These are phyloP conservation scores for Entamoeba invadens DNA, from an alignment of 208 protist species.

Conservation along the genomic window DNA sequence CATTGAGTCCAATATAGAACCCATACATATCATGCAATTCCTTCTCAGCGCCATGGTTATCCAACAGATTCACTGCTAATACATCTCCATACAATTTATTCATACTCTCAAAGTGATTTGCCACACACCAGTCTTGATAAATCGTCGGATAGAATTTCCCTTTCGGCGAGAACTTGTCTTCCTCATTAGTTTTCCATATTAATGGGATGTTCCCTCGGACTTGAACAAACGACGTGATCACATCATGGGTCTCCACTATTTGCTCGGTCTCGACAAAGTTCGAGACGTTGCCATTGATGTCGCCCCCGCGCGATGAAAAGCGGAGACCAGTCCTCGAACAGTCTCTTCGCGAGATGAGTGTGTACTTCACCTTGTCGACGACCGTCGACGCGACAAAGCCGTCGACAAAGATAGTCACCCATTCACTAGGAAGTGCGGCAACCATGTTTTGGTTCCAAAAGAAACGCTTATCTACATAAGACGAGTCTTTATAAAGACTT, in stretches of 20 bases:
- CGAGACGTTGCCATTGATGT: slow-evolving; percentile 40
- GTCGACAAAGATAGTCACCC: not conserved
- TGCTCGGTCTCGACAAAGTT: slow-evolving; percentile 59
- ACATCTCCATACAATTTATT: not conserved
- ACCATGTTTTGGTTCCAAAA: not conserved
- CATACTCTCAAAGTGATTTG: not conserved
- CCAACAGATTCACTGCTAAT: not conserved
- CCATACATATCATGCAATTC: not conserved
- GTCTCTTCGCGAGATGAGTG: slow-evolving; percentile 34
- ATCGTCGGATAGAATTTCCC: not conserved
- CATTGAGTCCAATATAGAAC: not conserved
- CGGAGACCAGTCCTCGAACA: slow-evolving; percentile 36
- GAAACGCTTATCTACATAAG: not conserved
- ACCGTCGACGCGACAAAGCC: not conserved
- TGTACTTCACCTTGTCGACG: not conserved
- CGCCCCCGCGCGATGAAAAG: slow-evolving; percentile 43
- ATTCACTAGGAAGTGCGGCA: not conserved
- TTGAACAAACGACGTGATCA: slow-evolving; percentile 16
- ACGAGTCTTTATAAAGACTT: not conserved
- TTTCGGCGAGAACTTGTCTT: not conserved
- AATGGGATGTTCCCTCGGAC: slow-evolving; percentile 40
- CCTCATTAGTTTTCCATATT: slow-evolving; percentile 38
- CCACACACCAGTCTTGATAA: not conserved
- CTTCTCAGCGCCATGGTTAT: not conserved
- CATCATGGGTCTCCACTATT: slow-evolving; percentile 15